Base-by-base conservation (phyloP, 192 early-diverging fungal genomes). In the Umbelopsis isabellina region DNA sequence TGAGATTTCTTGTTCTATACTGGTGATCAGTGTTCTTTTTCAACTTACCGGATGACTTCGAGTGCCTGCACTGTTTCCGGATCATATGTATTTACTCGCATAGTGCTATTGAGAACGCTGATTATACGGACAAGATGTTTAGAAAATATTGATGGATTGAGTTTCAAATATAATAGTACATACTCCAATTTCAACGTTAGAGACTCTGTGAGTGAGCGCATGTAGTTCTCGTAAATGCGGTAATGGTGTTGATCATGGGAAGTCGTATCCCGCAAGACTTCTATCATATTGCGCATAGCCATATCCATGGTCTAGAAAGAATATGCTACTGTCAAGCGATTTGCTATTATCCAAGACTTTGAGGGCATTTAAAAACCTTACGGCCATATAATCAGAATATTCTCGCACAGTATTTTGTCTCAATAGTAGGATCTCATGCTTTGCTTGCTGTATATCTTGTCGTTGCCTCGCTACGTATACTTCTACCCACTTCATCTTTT, bases 51-150 rank as follows among this genome's bases (percentile, higher is more conserved):
- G 10, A 61, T 61, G 27, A 61, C 55, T 35, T 61, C 8, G 16
- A 61, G 55, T 61, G 55, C 55, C 27, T 30, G 55, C 55, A 61
- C 55, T 35, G 55, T 61, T 30, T 61, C 55, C 37, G 27, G 25
- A 35, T 61, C 55, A 33, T 61, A 61, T 61, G 55, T 61, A 16
- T 61, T 61, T 18, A 61, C 23, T 37, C 25, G 55, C 12, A 61
- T 35, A 1, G 55, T 61, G 18, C 27, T 11, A 61, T 61, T 30
- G 15, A 61, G 25, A n/a, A 61, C 55, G n/a, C 55, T 61, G 55
- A 12, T 27, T 35, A n/a, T 16, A 61, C 25, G 16, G 2, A 35
- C 1, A 5, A 41, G 37, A 41, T 41, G 37, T 2, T 41, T 41
- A 41, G 37, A 6, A 41, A 9, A 41, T 41, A 2, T 6, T 9